These are phyloP conservation scores for Ailanthus altissimus DNA, from an alignment of 345 rosid species.

Conservation along the genomic window DNA sequence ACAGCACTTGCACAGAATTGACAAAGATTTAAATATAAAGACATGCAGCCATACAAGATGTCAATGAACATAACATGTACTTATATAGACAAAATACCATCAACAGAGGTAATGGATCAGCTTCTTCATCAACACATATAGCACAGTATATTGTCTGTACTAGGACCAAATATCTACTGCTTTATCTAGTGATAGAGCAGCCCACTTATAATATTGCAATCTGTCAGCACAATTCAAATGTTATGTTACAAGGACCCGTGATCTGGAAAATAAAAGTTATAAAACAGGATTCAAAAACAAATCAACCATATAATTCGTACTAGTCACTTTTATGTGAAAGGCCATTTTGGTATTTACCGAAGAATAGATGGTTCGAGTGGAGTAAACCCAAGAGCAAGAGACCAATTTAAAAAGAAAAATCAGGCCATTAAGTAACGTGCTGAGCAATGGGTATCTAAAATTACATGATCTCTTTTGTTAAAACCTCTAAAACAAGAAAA, in stretches of 20 bases:
- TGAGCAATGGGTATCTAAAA: neutral
- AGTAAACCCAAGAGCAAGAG: slow-evolving; percentile 90
- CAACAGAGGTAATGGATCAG: neutral
- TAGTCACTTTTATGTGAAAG: neutral
- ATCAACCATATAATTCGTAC: neutral
- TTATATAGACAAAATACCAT: neutral
- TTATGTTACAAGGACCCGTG: neutral
- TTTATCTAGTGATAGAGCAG: neutral
- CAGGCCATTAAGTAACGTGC: neutral
- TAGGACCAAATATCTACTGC: neutral
- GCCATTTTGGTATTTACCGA: slow-evolving; percentile 53
- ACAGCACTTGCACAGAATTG: slow-evolving; percentile 1
- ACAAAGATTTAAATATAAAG: neutral
- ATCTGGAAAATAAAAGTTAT: neutral
- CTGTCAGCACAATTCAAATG: neutral
- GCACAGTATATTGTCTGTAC: neutral
- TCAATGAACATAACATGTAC: neutral
- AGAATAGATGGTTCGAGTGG: slow-evolving; percentile 85
- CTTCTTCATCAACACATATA: neutral
- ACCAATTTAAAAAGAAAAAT: slow-evolving; percentile 26
- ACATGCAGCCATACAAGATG: neutral
- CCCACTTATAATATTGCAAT: neutral
- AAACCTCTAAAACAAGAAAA: slow-evolving; percentile 1
- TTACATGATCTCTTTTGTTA: neutral
- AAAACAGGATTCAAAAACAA: neutral